phyloP scores from a whole-genome alignment of 805 yeast genomes.

The Diddensiella transvaalensis region DNA sequence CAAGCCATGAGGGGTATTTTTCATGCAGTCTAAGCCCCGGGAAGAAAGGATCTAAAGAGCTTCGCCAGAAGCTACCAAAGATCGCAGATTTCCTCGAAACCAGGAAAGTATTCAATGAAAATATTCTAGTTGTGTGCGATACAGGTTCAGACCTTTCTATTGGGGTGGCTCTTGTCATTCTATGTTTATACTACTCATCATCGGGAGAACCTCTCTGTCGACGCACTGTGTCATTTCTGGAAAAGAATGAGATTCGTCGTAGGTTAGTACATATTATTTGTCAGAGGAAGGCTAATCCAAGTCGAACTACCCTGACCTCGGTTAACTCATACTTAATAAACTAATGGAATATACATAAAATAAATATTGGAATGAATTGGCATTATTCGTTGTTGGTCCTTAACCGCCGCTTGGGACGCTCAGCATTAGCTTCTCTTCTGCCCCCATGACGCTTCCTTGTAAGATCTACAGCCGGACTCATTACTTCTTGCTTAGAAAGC shows the following conservation, averaged over 20 bases:
- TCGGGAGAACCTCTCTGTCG: slow-evolving; percentile 37
- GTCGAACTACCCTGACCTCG: slow-evolving; percentile 72
- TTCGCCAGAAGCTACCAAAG: slow-evolving; percentile 47
- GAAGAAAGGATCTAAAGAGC: slow-evolving; percentile 64
- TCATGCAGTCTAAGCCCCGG: slow-evolving; percentile 27
- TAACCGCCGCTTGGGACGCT: not conserved
- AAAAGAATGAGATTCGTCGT: slow-evolving; percentile 51
- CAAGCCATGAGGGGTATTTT: not conserved
- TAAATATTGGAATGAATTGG: not conserved
- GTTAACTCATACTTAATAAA: slow-evolving; percentile 58
- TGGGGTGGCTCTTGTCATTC: slow-evolving; percentile 52
- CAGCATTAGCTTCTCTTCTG: too few species aligned
- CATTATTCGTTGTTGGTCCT: not conserved
- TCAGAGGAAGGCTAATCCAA: slow-evolving; percentile 60
- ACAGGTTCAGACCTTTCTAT: slow-evolving; percentile 64
- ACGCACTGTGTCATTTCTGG: slow-evolving; percentile 20
- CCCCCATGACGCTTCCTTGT: not conserved
- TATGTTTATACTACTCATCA: slow-evolving; percentile 45
- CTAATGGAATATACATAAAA: slow-evolving; percentile 9
- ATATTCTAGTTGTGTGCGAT: slow-evolving; percentile 53
- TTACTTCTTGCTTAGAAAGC: slow-evolving; percentile 11
- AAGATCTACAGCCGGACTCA: slow-evolving; percentile 23
- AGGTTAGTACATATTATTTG: slow-evolving; percentile 51
- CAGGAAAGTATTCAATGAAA: slow-evolving; percentile 13
- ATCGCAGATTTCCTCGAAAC: slow-evolving; percentile 36